Percentiles rank a stretch among this genome's conserved stretches.
Conservation (phyloP, 1,284 basidiomycete genomes). For the Cutaneotrichosporon arboriforme region DNA sequence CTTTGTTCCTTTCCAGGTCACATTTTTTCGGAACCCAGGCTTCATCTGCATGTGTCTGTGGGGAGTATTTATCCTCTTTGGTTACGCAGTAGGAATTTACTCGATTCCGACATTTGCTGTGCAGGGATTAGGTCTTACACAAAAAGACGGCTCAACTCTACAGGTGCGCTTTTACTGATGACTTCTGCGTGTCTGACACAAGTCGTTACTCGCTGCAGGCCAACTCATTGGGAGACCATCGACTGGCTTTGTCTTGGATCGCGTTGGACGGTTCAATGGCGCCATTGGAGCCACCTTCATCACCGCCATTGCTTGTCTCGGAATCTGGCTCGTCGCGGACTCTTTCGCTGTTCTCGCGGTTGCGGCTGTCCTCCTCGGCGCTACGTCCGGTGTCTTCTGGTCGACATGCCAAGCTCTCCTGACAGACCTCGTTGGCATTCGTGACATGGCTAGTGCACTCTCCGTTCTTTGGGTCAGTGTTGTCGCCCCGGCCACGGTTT, state of each 20-base stretch:
- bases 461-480: conserved; percentile 47
- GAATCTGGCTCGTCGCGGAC: conserved; percentile 48
- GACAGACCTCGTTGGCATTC: conserved; percentile 33
- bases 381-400: conserved; percentile 25
- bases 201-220: conserved; percentile 48
- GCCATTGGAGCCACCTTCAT: conserved; percentile 44
- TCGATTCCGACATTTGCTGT: conserved; percentile 49
- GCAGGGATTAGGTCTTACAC: conserved; percentile 44
- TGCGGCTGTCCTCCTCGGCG: conserved; percentile 47
- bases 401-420: conserved; percentile 16
- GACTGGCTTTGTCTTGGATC: conserved; percentile 44
- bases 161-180: conserved; percentile 5
- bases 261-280: conserved; percentile 47
- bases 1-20: conserved; percentile 27
- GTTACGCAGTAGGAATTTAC: conserved; percentile 49
- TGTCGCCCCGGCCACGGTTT: conserved; percentile 40
- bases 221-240: conserved; percentile 49
- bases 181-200: no score
- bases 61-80: conserved; percentile 34
- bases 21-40: conserved; percentile 31
- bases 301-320: conserved; percentile 45
- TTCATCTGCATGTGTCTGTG: conserved; percentile 37
- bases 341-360: conserved; percentile 45
- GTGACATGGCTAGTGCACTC: conserved; percentile 46
- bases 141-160: conserved; percentile 48